Evolutionary conservation across 1,284 basidiomycete genomes (phyloP), one percentile per base, ranked within the genome.

Genomic region (Cystobasidium pallidum): DNA sequence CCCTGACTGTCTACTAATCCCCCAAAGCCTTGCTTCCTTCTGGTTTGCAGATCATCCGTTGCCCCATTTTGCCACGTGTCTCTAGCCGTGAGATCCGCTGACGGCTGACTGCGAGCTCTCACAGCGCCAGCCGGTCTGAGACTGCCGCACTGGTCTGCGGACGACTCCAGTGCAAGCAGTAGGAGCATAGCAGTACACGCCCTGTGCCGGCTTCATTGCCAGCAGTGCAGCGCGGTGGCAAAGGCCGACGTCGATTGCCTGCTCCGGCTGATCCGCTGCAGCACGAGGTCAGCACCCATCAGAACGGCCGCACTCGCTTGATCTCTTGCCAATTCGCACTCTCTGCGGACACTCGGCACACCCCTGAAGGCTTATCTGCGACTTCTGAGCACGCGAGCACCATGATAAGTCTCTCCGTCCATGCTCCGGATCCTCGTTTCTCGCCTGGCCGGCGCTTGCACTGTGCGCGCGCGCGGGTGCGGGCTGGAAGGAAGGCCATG

Each of bases 371-470:
- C 24, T 21, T 39, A 43, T 47, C 28, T 34, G 28, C 30, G 10
- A 34, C 28, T n/a, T n/a, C 30, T n/a, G 32, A 43, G 32, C 36
- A 47, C 39, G n/a, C 34, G 62, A 3, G n/a, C 62, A 36, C 34
- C 43, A 64, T 64, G 62, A 64, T 64, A 51, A 64, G 62, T 64
- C n/a, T n/a, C n/a, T n/a, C n/a, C n/a, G n/a, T n/a, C n/a, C 62
- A 13, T 8, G 17, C 59, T 62, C 30, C 24, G 6, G 6, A 7
- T 36, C 2, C 11, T 34, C 26, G 24, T 26, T 41, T 11, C 58
- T 17, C 41, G 8, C 19, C 58, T 61, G 36, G 34, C 7, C 15
- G 3, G 36, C 21, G 3, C 36, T 24, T 15, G 17, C 24, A 21
- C 39, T 43, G 24, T 28, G 58, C 58, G 58, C 30, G 39, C 13